Evolutionary conservation across 1,284 basidiomycete genomes (phyloP).

Genomic region (Blastosporella zonata): DNA sequence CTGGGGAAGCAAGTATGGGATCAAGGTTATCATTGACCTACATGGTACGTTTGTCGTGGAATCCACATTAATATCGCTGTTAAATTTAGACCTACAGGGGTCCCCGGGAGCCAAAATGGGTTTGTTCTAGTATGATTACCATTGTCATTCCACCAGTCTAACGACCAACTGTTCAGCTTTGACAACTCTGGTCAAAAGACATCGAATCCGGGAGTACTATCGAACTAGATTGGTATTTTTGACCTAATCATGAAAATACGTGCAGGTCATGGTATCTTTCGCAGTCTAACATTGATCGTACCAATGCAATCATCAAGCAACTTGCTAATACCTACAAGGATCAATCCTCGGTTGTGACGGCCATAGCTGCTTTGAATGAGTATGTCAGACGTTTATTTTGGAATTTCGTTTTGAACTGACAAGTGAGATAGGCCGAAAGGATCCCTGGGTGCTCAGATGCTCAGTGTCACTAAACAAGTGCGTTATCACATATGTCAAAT

Average conservation of each 20-base stretch:
- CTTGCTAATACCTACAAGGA: constrained; percentile 61
- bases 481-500: constrained; percentile 10
- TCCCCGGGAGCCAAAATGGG: constrained; percentile 82
- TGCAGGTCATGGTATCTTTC: constrained; percentile 65
- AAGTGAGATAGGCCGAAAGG: constrained; percentile 67
- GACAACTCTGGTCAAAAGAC: constrained; percentile 84
- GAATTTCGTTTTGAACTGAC: constrained; percentile 4
- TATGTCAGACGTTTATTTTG: constrained; percentile 36
- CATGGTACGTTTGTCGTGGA: constrained; percentile 50
- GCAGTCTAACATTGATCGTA: constrained; percentile 65
- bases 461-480: constrained; percentile 56
- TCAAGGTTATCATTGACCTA: constrained; percentile 83
- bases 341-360: constrained; percentile 56
- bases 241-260: constrained; percentile 5
- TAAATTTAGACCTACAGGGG: constrained; percentile 34
- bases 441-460: constrained; percentile 53
- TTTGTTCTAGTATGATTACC: constrained; percentile 27
- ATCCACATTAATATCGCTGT: background rate
- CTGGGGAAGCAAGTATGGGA: constrained; percentile 74
- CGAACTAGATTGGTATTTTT: background rate
- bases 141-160: background rate
- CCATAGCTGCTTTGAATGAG: constrained; percentile 80
- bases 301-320: constrained; percentile 64
- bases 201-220: constrained; percentile 43
- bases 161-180: constrained; percentile 43